phyloP scores from a whole-genome alignment of 1,284 basidiomycete genomes.

The Naganishia liquefaciens region DNA sequence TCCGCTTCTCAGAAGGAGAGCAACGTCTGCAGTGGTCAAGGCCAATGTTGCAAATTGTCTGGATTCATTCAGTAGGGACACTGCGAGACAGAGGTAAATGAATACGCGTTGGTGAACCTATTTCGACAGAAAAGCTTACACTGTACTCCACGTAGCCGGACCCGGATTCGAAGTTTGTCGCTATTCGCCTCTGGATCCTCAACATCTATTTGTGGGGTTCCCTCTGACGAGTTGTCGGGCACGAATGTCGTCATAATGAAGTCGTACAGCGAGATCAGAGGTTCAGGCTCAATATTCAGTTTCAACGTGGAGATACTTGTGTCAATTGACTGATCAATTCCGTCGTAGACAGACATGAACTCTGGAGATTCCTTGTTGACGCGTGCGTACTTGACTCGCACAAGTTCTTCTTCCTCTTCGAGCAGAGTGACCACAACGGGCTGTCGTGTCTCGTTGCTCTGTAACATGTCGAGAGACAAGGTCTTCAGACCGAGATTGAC shows the following conservation, averaged over 20 bases:
- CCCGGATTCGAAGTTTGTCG: constrained; percentile 76
- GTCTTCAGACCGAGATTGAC: constrained; percentile 81
- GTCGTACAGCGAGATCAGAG: constrained; percentile 88
- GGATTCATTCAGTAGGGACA: constrained; percentile 78
- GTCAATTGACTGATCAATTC: constrained; percentile 85
- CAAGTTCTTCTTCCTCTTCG: constrained; percentile 64
- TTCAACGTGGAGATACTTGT: constrained; percentile 90
- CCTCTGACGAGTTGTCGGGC: constrained; percentile 55
- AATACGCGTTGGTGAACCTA: neutral
- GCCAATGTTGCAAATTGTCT: constrained; percentile 79
- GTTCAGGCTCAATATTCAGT: constrained; percentile 85
- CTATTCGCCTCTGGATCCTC: constrained; percentile 34
- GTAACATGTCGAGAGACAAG: constrained; percentile 61
- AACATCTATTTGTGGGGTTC: constrained; percentile 25
- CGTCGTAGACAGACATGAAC: constrained; percentile 77
- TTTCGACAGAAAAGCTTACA: constrained; percentile 56
- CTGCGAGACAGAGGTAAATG: constrained; percentile 53
- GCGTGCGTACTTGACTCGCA: constrained; percentile 79
- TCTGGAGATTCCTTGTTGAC: constrained; percentile 85
- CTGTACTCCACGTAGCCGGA: constrained; percentile 86
- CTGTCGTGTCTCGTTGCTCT: constrained; percentile 58
- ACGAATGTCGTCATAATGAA: constrained; percentile 98
- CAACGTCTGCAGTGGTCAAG: constrained; percentile 87
- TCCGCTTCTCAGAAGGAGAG: constrained; percentile 71
- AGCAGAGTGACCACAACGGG: constrained; percentile 24